Base-by-base conservation (phyloP, 1,284 basidiomycete species). In the Fistulina hepatica region DNA sequence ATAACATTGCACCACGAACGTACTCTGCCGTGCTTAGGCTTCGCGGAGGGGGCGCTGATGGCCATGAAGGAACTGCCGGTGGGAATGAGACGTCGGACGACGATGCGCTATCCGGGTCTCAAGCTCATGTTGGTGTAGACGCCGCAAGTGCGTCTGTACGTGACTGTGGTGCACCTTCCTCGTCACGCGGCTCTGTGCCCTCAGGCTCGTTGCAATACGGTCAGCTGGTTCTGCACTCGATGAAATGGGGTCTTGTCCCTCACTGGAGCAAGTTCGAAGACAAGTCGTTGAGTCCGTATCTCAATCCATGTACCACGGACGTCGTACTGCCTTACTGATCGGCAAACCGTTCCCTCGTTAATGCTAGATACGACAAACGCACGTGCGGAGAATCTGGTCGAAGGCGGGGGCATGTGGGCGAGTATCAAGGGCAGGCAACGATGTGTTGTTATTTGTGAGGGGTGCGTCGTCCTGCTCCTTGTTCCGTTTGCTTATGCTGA, bases 351-450 rank as follows among this genome's bases (percentile, higher is more conserved):
- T n/a, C n/a, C n/a, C n/a, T n/a, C n/a, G n/a, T n/a, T n/a, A n/a
- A n/a, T n/a, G n/a, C n/a, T n/a, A n/a, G n/a, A 74, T 49, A 93
- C 92, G 0, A 94, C 88, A 46, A 97, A 97, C 49, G 90, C 92
- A 0, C 76, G 90, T 16, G 71, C 78, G 7, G 93, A 97, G 56
- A 82, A 78, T 23, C 66, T 97, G 11, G 58, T 85, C 24, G 78
- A 76, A 38, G 75, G 76, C 6, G 59, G 66, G 3, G 82, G 84
- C 0, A 81, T 91, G 72, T 92, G 88, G 89, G 75, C 65, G 23
- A 75, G 73, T 43, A 70, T 89, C 45, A 85, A 84, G 51, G 81
- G 79, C 6, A 72, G 64, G 57, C 83, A 84, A 47, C 71, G 91
- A 22, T 92, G 89, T 55, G 71, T 79, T 12, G 73, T 93, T 34